These are phyloP conservation scores for Astragalus membranaceus DNA, from an alignment of 306 rosid species.

Conservation along the genomic window DNA sequence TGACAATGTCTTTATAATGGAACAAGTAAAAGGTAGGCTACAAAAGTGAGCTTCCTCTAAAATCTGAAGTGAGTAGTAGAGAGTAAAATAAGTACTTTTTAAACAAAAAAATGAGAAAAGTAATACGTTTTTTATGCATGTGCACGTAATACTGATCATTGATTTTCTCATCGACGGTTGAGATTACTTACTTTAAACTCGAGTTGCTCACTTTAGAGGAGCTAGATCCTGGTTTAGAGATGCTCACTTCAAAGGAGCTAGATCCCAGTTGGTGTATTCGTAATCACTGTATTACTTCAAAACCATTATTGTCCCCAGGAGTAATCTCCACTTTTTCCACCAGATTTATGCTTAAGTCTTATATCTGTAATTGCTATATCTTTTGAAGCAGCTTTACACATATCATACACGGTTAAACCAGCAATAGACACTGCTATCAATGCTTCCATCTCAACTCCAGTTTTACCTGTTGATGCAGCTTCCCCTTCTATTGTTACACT, in stretches of 20 bases:
- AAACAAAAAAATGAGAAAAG: too few species aligned
- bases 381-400: slow-evolving; percentile 95
- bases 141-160: too few species aligned
- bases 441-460: slow-evolving; percentile 91
- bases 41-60: not conserved
- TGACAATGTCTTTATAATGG: not conserved
- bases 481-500: slow-evolving; percentile 79
- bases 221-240: too few species aligned
- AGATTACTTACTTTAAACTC: too few species aligned
- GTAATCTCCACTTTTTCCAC: slow-evolving; percentile 93
- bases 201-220: too few species aligned
- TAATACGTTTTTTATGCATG: too few species aligned
- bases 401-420: slow-evolving; percentile 79
- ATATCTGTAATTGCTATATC: slow-evolving; percentile 58
- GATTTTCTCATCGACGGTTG: too few species aligned
- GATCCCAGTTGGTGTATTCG: not conserved
- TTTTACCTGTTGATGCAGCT: slow-evolving; percentile 59
- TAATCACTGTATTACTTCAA: slow-evolving; percentile 3
- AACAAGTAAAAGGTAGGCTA: not conserved
- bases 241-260: too few species aligned
- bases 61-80: too few species aligned
- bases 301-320: slow-evolving; percentile 32
- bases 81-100: too few species aligned
- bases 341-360: slow-evolving; percentile 60
- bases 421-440: slow-evolving; percentile 74